Percentiles rank a stretch among this genome's conserved stretches.
These are phyloP conservation scores for Xylaria sp. DNA, from an alignment of 2,329 filamentous ascomycete species.

Conservation along the genomic window DNA sequence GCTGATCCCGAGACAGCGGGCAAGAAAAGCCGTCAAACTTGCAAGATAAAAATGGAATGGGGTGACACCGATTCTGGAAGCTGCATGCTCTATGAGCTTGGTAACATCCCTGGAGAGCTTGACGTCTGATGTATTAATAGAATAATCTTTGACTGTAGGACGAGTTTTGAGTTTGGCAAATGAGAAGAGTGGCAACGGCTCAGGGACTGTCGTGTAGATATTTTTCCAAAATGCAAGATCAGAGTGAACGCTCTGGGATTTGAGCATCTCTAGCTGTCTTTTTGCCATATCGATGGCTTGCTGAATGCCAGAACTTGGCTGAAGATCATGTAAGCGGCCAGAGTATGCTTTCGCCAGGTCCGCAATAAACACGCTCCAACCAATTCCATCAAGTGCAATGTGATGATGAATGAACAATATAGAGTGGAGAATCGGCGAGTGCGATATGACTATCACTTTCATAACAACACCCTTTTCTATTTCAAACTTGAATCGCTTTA, in stretches of 20 bases:
- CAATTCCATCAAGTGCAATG: slow-evolving; percentile 14
- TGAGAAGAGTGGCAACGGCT: slow-evolving; percentile 17
- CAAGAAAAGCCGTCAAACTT: slow-evolving; percentile 51
- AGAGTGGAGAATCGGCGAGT: not conserved
- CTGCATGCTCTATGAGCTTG: not conserved
- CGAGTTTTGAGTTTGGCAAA: slow-evolving; percentile 8
- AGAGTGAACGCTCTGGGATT: not conserved
- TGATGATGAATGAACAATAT: slow-evolving; percentile 23
- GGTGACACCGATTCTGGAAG: slow-evolving; percentile 24
- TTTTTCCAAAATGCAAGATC: slow-evolving; percentile 2
- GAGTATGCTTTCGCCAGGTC: not conserved
- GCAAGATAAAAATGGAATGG: slow-evolving; percentile 60
- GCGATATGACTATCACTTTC: slow-evolving; percentile 1
- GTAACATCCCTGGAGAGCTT: not conserved
- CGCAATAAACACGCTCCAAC: not conserved
- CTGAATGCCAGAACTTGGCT: not conserved
- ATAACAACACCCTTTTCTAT: slow-evolving; percentile 12
- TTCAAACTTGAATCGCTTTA: slow-evolving; percentile 4
- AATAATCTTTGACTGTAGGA: not conserved
- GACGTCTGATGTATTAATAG: not conserved
- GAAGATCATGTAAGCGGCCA: not conserved
- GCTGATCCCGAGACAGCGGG: slow-evolving; percentile 46
- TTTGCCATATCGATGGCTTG: slow-evolving; percentile 18
- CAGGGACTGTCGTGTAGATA: not conserved
- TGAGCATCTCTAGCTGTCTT: not conserved